Evolutionary conservation across 2,329 filamentous ascomycete species (phyloP), one percentile per base, ranked within the genome.

Genomic region (Colletotrichum tabaci): DNA sequence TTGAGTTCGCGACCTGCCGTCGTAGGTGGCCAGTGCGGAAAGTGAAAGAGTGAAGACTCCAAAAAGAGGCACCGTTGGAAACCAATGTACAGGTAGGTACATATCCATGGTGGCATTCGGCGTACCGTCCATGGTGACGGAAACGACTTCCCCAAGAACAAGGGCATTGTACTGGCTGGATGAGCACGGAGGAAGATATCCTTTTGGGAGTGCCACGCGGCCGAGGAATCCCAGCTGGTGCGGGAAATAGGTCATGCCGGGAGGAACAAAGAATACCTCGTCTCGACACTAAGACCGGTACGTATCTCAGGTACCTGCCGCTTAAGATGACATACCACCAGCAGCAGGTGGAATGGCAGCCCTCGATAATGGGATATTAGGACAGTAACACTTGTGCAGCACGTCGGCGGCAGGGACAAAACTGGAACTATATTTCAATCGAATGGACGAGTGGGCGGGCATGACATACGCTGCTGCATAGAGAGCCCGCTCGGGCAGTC

Each of bases 121-220:
- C 56, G 49, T 57, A 42, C 10, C 21, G 50, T 64, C 60, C 15
- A 47, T 15, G 18, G 44, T 10, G 40, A 21, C 46, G 62, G 56
- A 55, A 47, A n/a, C 47, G 42, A 42, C 30, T 38, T 42, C 56
- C 56, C 42, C 23, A 23, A 67, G 49, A 53, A 71, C 63, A 71
- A 71, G 49, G 63, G 49, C 55, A 46, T 71, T 71, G 67, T 71
- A 18, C 30, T 47, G 42, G 26, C 30, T 47, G 53, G 23, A 55
- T 18, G 55, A 55, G 53, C 40, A 21, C 67, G 63, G 63, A 67
- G 53, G 8, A 40, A 71, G 30, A 23, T 38, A 38, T 56, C 63
- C 46, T 50, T 66, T 71, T 71, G 49, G 67, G 56, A 57, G 55
- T 61, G 63, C 62, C 67, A 67, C 42, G 63, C 67, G 66, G 55